Conservation (phyloP, 192 early-diverging fungal species). For the Backusella sp. region DNA sequence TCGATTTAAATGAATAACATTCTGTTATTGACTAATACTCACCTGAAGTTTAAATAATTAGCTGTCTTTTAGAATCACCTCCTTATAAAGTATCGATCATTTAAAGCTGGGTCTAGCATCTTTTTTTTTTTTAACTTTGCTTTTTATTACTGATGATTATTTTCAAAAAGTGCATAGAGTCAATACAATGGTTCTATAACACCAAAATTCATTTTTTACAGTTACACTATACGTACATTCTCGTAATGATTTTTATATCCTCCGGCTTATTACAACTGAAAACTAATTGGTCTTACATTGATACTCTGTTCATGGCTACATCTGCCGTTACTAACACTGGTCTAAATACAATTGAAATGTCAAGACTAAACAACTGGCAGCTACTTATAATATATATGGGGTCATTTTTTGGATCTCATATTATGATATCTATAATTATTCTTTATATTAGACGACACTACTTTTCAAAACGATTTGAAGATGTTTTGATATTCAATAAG, state of each 20-base stretch:
- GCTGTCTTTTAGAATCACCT: background rate
- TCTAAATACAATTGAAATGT: slow-evolving; percentile 32
- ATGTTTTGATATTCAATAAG: slow-evolving; percentile 29
- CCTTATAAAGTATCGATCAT: background rate
- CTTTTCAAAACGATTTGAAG: slow-evolving; percentile 35
- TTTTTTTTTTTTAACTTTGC: background rate
- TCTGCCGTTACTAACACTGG: slow-evolving; percentile 32
- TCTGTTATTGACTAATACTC: background rate
- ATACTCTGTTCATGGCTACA: slow-evolving; percentile 32
- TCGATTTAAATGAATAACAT: background rate
- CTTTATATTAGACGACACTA: slow-evolving; percentile 26
- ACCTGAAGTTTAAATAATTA: background rate
- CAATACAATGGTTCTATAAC: slow-evolving; percentile 17
- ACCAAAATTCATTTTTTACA: slow-evolving; percentile 35
- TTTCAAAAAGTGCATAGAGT: background rate
- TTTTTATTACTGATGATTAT: background rate
- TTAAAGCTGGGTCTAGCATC: background rate
- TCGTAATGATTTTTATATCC: slow-evolving; percentile 19
- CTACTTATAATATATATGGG: slow-evolving; percentile 15
- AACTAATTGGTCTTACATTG: slow-evolving; percentile 24
- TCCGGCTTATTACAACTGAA: slow-evolving; percentile 27
- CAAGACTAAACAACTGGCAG: slow-evolving; percentile 21
- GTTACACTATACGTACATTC: slow-evolving; percentile 36
- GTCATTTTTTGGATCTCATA: slow-evolving; percentile 29
- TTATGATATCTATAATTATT: slow-evolving; percentile 26